These are phyloP conservation scores for Cytospora leucostoma DNA, from an alignment of 2,329 filamentous ascomycete species.

Conservation along the genomic window DNA sequence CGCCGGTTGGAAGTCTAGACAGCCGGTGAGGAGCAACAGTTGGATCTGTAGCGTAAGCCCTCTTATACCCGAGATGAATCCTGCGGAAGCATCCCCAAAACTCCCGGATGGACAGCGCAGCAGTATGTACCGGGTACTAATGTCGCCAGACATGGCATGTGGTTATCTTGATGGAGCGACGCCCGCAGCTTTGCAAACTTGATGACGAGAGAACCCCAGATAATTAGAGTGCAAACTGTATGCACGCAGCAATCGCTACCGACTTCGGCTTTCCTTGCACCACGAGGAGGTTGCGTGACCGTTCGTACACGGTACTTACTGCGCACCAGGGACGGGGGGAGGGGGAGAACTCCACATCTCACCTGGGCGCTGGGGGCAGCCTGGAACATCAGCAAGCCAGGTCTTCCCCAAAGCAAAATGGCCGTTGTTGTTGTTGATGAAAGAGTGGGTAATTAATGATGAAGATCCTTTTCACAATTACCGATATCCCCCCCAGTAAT, in stretches of 20 bases:
- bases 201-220: conserved; percentile 14
- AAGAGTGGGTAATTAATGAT: conserved; percentile 22
- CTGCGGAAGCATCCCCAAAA: neutral
- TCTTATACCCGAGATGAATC: conserved; percentile 1
- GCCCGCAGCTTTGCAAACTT: conserved; percentile 15
- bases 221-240: neutral
- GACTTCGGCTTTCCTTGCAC: neutral
- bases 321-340: neutral
- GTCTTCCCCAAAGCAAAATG: neutral
- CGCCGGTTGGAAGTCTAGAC: neutral
- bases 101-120: neutral
- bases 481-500: conserved; percentile 2
- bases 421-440: conserved; percentile 1
- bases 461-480: conserved; percentile 13
- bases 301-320: neutral
- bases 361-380: neutral
- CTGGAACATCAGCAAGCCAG: neutral
- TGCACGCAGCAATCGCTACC: neutral
- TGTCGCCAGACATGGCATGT: neutral
- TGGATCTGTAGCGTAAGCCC: neutral
- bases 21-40: neutral
- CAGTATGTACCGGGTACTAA: neutral
- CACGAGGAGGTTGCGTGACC: neutral
- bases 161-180: conserved; percentile 7
- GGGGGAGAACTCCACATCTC: neutral